These are phyloP conservation scores for Arthrobotrys pseudoclavata DNA, from an alignment of 2,329 filamentous ascomycete species.

Conservation along the genomic window DNA sequence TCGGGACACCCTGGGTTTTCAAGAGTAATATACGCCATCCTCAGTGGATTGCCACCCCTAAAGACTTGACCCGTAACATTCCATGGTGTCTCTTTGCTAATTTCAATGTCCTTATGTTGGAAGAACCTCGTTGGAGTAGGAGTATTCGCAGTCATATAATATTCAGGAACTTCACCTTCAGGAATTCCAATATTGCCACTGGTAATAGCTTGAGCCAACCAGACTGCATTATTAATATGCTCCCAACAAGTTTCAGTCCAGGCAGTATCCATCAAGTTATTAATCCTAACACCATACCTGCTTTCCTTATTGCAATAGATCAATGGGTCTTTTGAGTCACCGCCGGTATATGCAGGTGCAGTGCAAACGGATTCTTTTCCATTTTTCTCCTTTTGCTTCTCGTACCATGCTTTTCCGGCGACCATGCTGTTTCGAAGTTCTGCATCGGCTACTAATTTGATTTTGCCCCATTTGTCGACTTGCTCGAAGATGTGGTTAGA, in stretches of 20 bases:
- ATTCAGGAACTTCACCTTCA: not conserved
- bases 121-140: not conserved
- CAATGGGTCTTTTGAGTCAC: not conserved
- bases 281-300: conserved; percentile 18
- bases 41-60: not conserved
- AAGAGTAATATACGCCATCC: not conserved
- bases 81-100: not conserved
- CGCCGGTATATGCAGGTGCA: not conserved
- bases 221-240: not conserved
- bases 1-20: conserved; percentile 6
- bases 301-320: conserved; percentile 18
- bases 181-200: not conserved
- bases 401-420: conserved; percentile 17
- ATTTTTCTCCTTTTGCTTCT: not conserved
- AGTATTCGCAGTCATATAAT: not conserved
- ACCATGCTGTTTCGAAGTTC: conserved; percentile 29
- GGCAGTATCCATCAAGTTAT: conserved; percentile 7
- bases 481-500: not conserved
- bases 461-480: not conserved
- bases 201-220: not conserved
- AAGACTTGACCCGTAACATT: not conserved
- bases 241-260: conserved; percentile 11
- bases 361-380: not conserved
- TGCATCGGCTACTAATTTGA: not conserved
- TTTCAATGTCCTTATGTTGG: not conserved